Conservation (phyloP, 169 alveolate species). For the Hammondia hammondi region DNA sequence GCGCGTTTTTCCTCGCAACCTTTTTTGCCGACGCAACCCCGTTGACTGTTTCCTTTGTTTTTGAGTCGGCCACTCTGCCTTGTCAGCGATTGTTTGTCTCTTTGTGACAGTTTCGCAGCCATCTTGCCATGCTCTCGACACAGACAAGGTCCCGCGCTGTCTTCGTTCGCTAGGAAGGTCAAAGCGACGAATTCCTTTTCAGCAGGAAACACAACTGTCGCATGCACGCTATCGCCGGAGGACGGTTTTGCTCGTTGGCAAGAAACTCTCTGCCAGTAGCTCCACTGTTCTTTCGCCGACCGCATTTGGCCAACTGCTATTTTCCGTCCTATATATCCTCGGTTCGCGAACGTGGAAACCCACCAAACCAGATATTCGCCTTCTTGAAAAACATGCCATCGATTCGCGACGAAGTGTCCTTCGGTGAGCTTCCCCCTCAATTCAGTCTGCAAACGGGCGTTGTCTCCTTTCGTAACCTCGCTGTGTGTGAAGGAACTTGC, state of each 20-base stretch:
- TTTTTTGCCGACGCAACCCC: background rate
- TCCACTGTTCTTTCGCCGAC: background rate
- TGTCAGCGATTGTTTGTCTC: background rate
- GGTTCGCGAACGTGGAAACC: background rate
- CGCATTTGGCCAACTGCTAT: background rate
- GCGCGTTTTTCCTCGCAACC: background rate
- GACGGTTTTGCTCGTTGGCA: background rate
- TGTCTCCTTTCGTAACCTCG: too few relatives aligned
- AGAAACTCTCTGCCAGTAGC: background rate
- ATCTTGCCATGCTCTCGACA: background rate
- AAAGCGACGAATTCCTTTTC: background rate
- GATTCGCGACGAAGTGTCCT: conserved; percentile 55
- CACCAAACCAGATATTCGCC: background rate
- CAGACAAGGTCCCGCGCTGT: conserved; percentile 12
- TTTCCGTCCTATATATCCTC: background rate
- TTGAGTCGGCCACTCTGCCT: background rate
- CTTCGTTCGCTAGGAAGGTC: background rate
- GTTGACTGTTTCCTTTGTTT: background rate
- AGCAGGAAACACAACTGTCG: background rate
- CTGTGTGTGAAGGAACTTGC: too few relatives aligned
- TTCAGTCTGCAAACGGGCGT: background rate
- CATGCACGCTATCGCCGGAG: conserved; percentile 1
- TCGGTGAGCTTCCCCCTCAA: conserved; percentile 31
- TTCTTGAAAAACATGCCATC: conserved; percentile 48
- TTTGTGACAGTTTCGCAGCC: background rate